These are phyloP conservation scores for Labyrinthula sp. DNA, from an alignment of 352 stramenopile genomes.

Conservation along the genomic window DNA sequence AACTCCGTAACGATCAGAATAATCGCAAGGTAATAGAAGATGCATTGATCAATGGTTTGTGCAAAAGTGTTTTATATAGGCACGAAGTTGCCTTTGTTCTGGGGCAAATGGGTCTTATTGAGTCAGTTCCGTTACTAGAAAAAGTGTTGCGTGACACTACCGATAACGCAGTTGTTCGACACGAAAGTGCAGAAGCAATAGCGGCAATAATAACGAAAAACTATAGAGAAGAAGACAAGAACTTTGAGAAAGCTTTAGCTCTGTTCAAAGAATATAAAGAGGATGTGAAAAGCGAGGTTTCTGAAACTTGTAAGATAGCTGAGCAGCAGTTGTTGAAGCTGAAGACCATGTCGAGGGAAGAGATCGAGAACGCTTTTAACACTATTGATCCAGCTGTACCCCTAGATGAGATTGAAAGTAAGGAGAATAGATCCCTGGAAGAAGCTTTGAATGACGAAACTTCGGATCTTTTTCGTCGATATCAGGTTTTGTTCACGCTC, in stretches of 20 bases:
- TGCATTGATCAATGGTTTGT: too few relatives aligned
- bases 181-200: slow-evolving; percentile 75
- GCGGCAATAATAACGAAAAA: too few relatives aligned
- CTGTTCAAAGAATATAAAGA: slow-evolving; percentile 57
- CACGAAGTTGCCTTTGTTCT: slow-evolving; percentile 96
- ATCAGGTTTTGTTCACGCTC: slow-evolving; percentile 92
- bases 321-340: slow-evolving; percentile 74
- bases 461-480: slow-evolving; percentile 69
- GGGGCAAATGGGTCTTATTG: slow-evolving; percentile 78
- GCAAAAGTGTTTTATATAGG: slow-evolving; percentile 73
- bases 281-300: slow-evolving; percentile 61
- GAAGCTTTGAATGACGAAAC: slow-evolving; percentile 56
- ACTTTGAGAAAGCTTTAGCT: slow-evolving; percentile 45
- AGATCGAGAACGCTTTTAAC: slow-evolving; percentile 56
- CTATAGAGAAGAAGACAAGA: too few relatives aligned
- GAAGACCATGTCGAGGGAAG: slow-evolving; percentile 36
- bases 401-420: slow-evolving; percentile 8
- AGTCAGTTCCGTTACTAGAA: slow-evolving; percentile 50
- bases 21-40: too few relatives aligned
- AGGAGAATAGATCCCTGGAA: slow-evolving; percentile 31
- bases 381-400: slow-evolving; percentile 82
- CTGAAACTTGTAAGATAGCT: slow-evolving; percentile 77
- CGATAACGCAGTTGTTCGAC: slow-evolving; percentile 69
- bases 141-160: slow-evolving; percentile 52
- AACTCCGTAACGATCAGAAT: too few relatives aligned